Conservation (phyloP, 2,329 filamentous ascomycete species). For the Monilinia vaccinii-corymbosi region DNA sequence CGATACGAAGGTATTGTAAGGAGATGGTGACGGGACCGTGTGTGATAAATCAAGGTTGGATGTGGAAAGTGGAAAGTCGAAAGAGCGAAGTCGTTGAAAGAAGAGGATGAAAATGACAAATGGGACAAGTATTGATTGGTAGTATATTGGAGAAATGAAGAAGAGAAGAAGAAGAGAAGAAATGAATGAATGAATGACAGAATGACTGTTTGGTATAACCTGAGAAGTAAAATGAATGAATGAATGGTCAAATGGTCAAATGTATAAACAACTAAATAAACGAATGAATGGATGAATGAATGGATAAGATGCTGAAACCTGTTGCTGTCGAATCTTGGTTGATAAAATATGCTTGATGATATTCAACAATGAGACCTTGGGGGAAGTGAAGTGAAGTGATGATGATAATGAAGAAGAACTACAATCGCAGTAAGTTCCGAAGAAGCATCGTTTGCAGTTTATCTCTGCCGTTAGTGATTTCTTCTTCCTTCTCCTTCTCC, state of each 20-base stretch:
- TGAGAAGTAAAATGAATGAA: no score
- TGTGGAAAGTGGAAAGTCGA: not conserved
- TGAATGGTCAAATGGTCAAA: not conserved
- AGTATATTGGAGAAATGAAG: not conserved
- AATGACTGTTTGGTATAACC: no score
- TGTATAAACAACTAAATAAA: not conserved
- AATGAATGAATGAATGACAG: no score
- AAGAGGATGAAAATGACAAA: not conserved
- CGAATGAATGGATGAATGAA: not conserved
- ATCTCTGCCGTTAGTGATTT: slow-evolving; percentile 4
- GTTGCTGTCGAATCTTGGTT: not conserved
- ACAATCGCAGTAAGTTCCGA: not conserved
- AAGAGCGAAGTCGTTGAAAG: not conserved
- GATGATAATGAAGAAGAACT: not conserved
- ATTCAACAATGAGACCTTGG: not conserved
- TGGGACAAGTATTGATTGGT: no score
- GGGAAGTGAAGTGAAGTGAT: not conserved
- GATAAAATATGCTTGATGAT: not conserved
- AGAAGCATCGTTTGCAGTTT: slow-evolving; percentile 2
- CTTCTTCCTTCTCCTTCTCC: no score
- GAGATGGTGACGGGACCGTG: slow-evolving; percentile 4
- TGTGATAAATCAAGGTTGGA: not conserved
- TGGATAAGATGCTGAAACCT: not conserved
- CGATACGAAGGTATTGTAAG: slow-evolving; percentile 8
- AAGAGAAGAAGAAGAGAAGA: not conserved